phyloP scores from a whole-genome alignment of 805 yeast genomes.

The Candida coleopterorum region DNA sequence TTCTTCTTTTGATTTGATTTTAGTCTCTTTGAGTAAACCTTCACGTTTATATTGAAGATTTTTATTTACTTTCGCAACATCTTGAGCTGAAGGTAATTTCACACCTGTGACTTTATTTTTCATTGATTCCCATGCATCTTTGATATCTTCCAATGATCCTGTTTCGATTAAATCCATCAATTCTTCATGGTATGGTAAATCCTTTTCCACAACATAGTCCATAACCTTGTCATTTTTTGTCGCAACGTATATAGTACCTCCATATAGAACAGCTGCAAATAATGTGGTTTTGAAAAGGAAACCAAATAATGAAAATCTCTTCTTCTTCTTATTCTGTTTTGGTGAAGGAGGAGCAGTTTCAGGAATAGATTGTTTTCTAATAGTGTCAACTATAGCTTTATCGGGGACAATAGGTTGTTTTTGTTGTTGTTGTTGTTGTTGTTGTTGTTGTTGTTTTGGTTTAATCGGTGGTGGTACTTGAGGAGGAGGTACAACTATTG shows the following conservation, averaged over 20 bases:
- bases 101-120: slow-evolving; percentile 15
- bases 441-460: too few species aligned
- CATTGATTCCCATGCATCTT: slow-evolving; percentile 15
- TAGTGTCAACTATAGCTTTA: not conserved
- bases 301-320: slow-evolving; percentile 27
- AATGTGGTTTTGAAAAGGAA: slow-evolving; percentile 27
- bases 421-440: too few species aligned
- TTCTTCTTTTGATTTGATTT: slow-evolving; percentile 20
- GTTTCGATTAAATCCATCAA: slow-evolving; percentile 32
- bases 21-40: slow-evolving; percentile 32
- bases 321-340: slow-evolving; percentile 23
- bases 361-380: not conserved
- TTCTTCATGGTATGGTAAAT: slow-evolving; percentile 40
- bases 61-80: slow-evolving; percentile 27
- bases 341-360: slow-evolving; percentile 4
- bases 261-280: slow-evolving; percentile 27
- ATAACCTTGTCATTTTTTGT: slow-evolving; percentile 40
- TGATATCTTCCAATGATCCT: slow-evolving; percentile 30
- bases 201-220: slow-evolving; percentile 41
- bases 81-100: slow-evolving; percentile 27
- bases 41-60: slow-evolving; percentile 30
- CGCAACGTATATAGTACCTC: slow-evolving; percentile 36
- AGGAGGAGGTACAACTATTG: not conserved
- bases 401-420: not conserved
- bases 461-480: not conserved